Conservation (phyloP, 1,284 basidiomycete species). For the Boletus mariae region DNA sequence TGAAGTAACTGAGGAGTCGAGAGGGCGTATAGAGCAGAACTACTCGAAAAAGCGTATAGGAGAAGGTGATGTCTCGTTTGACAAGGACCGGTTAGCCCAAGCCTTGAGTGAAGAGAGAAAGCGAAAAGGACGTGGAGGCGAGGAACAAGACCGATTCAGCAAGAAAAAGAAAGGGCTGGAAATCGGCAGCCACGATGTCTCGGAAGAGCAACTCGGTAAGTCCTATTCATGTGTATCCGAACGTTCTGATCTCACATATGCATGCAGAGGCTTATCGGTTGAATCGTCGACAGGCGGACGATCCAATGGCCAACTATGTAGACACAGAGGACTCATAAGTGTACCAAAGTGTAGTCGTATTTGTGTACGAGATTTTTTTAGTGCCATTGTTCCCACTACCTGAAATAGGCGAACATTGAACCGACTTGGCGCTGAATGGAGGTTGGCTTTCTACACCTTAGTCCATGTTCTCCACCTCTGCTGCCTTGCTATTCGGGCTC, state of each 20-base stretch:
- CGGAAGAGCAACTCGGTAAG: conserved; percentile 90
- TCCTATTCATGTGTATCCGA: conserved; percentile 9
- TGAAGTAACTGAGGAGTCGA: conserved; percentile 33
- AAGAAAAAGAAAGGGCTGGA: conserved; percentile 56
- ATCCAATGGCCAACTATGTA: conserved; percentile 87
- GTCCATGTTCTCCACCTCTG: conserved; percentile 42
- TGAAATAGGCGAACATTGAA: conserved; percentile 26
- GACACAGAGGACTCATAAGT: conserved; percentile 42
- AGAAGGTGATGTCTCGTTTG: conserved; percentile 70
- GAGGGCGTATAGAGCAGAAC: conserved; percentile 53
- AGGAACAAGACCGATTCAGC: conserved; percentile 53
- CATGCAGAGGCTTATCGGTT: conserved; percentile 79
- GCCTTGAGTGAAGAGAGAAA: conserved; percentile 82
- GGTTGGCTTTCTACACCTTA: conserved; percentile 20
- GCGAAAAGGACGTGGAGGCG: conserved; percentile 58
- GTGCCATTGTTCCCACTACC: conserved; percentile 33
- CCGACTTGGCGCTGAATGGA: conserved; percentile 5
- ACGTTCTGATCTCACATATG: conserved; percentile 13
- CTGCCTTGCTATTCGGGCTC: conserved; percentile 50
- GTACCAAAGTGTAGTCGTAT: not conserved
- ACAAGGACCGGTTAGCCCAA: conserved; percentile 63
- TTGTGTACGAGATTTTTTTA: conserved; percentile 6
- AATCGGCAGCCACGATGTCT: conserved; percentile 66
- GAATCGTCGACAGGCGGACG: conserved; percentile 66
- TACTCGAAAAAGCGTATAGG: conserved; percentile 69